Conservation (phyloP, 1,284 basidiomycete genomes). For the Leccinum angustisporum region DNA sequence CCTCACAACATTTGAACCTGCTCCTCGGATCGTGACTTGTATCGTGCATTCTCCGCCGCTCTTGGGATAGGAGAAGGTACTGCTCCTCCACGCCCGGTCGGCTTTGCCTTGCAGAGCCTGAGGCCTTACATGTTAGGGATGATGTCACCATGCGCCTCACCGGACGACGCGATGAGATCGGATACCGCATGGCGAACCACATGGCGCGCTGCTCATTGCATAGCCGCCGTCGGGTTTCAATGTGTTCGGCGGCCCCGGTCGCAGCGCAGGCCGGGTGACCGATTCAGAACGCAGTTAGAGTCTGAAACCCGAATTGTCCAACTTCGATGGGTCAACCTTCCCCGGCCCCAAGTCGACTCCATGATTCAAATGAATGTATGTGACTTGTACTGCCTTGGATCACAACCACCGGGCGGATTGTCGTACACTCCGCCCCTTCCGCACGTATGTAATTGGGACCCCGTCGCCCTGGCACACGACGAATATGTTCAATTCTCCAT, state of each 20-base stretch:
- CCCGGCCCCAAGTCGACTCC: not conserved
- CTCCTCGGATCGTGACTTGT: not conserved
- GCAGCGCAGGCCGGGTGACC: not conserved
- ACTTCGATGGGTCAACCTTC: not conserved
- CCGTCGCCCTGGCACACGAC: not conserved
- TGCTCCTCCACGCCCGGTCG: not conserved
- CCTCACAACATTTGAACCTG: not conserved
- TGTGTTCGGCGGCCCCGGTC: not conserved
- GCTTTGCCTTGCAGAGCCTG: not conserved
- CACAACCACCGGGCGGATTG: not conserved
- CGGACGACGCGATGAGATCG: conserved; percentile 4
- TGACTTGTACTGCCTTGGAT: not conserved
- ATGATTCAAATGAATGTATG: not conserved
- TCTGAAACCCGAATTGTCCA: not conserved
- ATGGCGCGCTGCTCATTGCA: not conserved
- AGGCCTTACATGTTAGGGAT: conserved; percentile 10
- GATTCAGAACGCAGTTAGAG: not conserved
- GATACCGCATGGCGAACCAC: not conserved
- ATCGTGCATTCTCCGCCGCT: not conserved
- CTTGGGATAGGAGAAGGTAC: not conserved
- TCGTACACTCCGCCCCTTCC: not conserved
- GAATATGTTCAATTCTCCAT: not conserved
- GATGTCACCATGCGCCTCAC: conserved; percentile 7
- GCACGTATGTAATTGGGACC: not conserved
- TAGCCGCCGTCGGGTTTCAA: not conserved